Conservation (phyloP, 2,329 filamentous ascomycete species). For the Parafenestella ontariensis region DNA sequence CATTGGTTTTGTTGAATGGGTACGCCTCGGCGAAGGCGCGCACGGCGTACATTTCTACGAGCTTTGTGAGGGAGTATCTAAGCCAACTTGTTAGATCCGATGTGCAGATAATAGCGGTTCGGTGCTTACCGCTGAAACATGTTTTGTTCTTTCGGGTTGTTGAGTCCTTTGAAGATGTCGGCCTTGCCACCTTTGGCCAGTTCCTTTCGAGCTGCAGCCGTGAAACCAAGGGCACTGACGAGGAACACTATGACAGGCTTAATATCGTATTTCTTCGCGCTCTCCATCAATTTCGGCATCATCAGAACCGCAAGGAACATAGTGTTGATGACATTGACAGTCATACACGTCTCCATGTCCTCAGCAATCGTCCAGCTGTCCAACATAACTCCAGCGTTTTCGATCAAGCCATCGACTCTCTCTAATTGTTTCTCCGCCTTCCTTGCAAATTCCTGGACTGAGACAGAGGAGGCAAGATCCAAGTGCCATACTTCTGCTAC, state of each 20-base stretch:
- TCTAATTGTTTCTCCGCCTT: slow-evolving; percentile 28
- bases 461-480: slow-evolving; percentile 52
- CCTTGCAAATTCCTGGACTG: slow-evolving; percentile 45
- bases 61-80: slow-evolving; percentile 17
- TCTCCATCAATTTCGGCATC: slow-evolving; percentile 15
- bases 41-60: slow-evolving; percentile 12
- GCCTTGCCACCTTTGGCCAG: slow-evolving; percentile 4
- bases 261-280: neutral
- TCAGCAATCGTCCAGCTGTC: slow-evolving; percentile 23
- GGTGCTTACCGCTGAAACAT: slow-evolving; percentile 5
- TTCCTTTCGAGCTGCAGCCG: slow-evolving; percentile 6
- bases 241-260: neutral
- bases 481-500: slow-evolving; percentile 57
- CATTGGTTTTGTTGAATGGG: slow-evolving; percentile 21
- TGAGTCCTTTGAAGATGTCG: slow-evolving; percentile 5
- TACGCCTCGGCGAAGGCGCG: slow-evolving; percentile 8
- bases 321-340: slow-evolving; percentile 43
- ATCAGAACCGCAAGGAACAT: slow-evolving; percentile 31
- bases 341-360: slow-evolving; percentile 30
- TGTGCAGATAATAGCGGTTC: neutral
- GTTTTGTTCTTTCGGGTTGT: slow-evolving; percentile 1
- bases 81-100: neutral
- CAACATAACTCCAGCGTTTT: slow-evolving; percentile 50
- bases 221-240: slow-evolving; percentile 13
- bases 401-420: slow-evolving; percentile 46